These are phyloP conservation scores for Emmonsia crescens DNA, from an alignment of 2,329 filamentous ascomycete genomes.

Conservation along the genomic window DNA sequence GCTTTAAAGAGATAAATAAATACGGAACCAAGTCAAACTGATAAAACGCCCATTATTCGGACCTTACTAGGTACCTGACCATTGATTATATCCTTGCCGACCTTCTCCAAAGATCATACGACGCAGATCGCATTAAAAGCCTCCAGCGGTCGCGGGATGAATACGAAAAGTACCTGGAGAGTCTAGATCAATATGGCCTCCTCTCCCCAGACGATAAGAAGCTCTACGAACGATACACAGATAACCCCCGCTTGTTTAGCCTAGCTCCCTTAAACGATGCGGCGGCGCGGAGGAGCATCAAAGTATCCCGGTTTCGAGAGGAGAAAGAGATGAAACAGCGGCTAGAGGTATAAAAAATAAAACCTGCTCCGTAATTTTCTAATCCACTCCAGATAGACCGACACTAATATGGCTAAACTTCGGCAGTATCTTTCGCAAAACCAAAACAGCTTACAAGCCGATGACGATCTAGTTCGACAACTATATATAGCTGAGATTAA, in stretches of 20 bases:
- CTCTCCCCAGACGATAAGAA: slow-evolving; percentile 54
- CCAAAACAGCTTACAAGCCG: slow-evolving; percentile 52
- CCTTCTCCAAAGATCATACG: slow-evolving; percentile 55
- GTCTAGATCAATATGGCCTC: slow-evolving; percentile 68
- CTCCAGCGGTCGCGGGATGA: slow-evolving; percentile 55
- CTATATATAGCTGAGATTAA: slow-evolving; percentile 66
- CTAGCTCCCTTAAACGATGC: slow-evolving; percentile 57
- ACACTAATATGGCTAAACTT: slow-evolving; percentile 11
- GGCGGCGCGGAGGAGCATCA: slow-evolving; percentile 62
- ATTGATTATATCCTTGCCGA: slow-evolving; percentile 71
- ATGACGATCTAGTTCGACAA: slow-evolving; percentile 74
- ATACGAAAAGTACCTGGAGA: slow-evolving; percentile 69
- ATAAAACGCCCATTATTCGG: not conserved
- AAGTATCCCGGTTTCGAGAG: slow-evolving; percentile 73
- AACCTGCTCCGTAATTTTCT: not conserved
- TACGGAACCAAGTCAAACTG: slow-evolving; percentile 15
- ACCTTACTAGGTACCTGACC: slow-evolving; percentile 53
- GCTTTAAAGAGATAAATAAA: not conserved
- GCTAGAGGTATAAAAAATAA: slow-evolving; percentile 49
- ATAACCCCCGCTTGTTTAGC: slow-evolving; percentile 61
- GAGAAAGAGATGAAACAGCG: slow-evolving; percentile 79
- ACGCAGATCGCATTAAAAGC: slow-evolving; percentile 51
- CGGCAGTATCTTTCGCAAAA: slow-evolving; percentile 49
- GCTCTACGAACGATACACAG: slow-evolving; percentile 61
- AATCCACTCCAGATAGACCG: not conserved